phyloP scores from a whole-genome alignment of 1,139 yeast species.

The Wickerhamomyces sp. region DNA sequence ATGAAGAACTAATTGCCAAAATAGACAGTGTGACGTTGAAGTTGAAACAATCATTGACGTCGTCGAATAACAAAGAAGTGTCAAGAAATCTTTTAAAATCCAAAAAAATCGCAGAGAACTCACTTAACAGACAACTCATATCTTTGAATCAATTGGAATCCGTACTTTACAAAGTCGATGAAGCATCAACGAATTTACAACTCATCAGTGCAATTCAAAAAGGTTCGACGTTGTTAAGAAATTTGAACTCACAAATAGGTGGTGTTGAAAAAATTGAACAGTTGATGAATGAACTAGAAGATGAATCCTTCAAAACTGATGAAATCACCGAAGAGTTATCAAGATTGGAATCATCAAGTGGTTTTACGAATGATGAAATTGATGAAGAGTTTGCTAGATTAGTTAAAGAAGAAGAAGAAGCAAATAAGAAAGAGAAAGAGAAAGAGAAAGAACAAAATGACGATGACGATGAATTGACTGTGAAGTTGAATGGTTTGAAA shows the following conservation, averaged over 20 bases:
- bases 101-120: conserved; percentile 27
- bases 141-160: conserved; percentile 35
- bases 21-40: conserved; percentile 13
- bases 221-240: conserved; percentile 29
- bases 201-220: conserved; percentile 34
- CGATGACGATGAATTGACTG: conserved; percentile 7
- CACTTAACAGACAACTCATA: conserved; percentile 29
- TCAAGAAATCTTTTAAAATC: conserved; percentile 23
- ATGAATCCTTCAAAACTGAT: conserved; percentile 32
- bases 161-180: conserved; percentile 41
- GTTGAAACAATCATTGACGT: conserved; percentile 14
- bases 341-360: conserved; percentile 12
- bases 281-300: conserved; percentile 38
- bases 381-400: conserved; percentile 31
- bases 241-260: conserved; percentile 28
- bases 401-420: conserved; percentile 18
- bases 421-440: conserved; percentile 5
- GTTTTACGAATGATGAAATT: conserved; percentile 31
- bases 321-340: conserved; percentile 34
- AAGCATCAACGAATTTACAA: conserved; percentile 39
- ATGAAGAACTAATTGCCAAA: conserved; percentile 14
- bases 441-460: neutral
- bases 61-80: conserved; percentile 13
- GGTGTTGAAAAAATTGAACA: conserved; percentile 34
- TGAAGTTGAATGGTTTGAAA: conserved; percentile 5